A percentile compares a stretch with the other conserved stretches of the same genome.
These are phyloP conservation scores for Kodamaea suecica DNA, from an alignment of 1,139 yeast genomes.

Conservation along the genomic window DNA sequence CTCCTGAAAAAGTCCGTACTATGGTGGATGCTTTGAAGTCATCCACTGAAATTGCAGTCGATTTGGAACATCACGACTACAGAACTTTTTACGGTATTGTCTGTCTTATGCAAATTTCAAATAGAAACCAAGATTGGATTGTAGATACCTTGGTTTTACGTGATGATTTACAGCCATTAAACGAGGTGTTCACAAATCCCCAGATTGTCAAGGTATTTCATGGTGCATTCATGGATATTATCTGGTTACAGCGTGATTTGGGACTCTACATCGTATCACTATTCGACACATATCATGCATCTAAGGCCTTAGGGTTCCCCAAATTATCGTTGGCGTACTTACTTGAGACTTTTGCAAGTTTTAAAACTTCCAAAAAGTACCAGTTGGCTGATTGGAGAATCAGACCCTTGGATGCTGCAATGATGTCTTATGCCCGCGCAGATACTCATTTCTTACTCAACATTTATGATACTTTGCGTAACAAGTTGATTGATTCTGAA, in stretches of 20 bases:
- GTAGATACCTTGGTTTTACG: constrained; percentile 75
- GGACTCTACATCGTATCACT: constrained; percentile 87
- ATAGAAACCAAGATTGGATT: constrained; percentile 77
- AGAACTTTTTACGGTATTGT: constrained; percentile 89
- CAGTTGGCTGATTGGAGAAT: constrained; percentile 97
- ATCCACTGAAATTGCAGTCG: constrained; percentile 79
- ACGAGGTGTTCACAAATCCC: constrained; percentile 79
- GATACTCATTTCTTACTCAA: constrained; percentile 90
- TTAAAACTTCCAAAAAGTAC: constrained; percentile 88
- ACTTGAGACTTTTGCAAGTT: constrained; percentile 74
- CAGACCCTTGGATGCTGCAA: constrained; percentile 74
- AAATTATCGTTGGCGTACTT: constrained; percentile 82
- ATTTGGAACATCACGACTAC: constrained; percentile 93
- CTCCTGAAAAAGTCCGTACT: constrained; percentile 43
- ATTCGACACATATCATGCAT: constrained; percentile 92
- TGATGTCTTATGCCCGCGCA: constrained; percentile 87
- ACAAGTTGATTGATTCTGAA: constrained; percentile 51
- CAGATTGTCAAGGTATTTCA: constrained; percentile 81
- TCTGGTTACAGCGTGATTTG: constrained; percentile 94
- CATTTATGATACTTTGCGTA: constrained; percentile 73
- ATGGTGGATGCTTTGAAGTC: constrained; percentile 55
- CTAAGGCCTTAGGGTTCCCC: constrained; percentile 73
- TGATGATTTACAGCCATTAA: constrained; percentile 65
- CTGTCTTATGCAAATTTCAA: constrained; percentile 90
- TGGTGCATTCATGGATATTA: constrained; percentile 95